Evolutionary conservation across 345 rosid species (phyloP).

Genomic region (Moringa oleifera): DNA sequence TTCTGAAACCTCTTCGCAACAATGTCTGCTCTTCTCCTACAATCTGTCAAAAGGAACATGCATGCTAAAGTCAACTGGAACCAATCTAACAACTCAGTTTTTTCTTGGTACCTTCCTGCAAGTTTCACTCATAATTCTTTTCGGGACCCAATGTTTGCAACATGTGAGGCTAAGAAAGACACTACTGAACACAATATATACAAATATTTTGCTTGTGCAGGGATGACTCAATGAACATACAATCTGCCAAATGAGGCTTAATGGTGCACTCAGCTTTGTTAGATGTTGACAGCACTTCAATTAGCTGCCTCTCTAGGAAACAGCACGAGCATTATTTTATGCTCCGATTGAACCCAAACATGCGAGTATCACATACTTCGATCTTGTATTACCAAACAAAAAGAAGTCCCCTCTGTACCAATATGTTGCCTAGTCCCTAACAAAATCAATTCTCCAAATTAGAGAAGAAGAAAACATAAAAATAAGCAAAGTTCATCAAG

Average conservation of each 20-base stretch:
- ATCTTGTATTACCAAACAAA: background rate
- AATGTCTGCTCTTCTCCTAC: no score
- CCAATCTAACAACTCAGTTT: no score
- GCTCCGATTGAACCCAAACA: background rate
- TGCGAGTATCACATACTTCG: background rate
- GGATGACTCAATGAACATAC: background rate
- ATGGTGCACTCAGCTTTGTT: background rate
- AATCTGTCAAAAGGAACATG: no score
- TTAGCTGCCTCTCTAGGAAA: background rate
- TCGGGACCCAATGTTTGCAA: no score
- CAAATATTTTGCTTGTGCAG: no score
- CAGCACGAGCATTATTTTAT: background rate
- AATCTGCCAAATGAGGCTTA: background rate
- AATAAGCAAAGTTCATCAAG: no score
- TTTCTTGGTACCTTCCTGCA: no score
- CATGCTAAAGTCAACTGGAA: no score
- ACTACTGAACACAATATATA: no score
- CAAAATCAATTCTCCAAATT: background rate
- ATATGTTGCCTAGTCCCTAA: background rate
- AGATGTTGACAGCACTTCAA: background rate
- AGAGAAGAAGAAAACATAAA: background rate
- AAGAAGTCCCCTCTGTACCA: no score
- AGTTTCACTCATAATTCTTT: conserved; percentile 12
- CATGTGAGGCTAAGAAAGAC: no score
- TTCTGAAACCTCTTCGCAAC: no score